Percentiles rank a stretch among this genome's conserved stretches.
phyloP scores from a whole-genome alignment of 768 basidiomycete genomes.

The Mycena rosella region DNA sequence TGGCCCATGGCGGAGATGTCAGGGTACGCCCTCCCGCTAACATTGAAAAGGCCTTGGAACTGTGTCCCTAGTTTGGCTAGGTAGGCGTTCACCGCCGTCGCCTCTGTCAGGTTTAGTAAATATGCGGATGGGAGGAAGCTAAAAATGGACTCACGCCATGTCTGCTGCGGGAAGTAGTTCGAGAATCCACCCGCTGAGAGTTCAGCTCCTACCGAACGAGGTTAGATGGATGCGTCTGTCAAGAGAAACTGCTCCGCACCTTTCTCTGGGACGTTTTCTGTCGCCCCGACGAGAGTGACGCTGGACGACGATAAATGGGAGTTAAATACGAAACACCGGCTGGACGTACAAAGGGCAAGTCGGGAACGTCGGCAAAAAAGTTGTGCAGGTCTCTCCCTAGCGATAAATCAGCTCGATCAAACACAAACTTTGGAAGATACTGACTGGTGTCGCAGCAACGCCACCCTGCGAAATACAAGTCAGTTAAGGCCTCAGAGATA shows the following conservation, averaged over 20 bases:
- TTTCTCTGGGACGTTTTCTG: slow-evolving; percentile 48
- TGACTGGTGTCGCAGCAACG: slow-evolving; percentile 13
- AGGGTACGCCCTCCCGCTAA: slow-evolving; percentile 44
- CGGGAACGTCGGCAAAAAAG: slow-evolving; percentile 57
- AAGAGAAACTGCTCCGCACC: slow-evolving; percentile 41
- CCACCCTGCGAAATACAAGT: not conserved
- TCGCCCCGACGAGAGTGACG: slow-evolving; percentile 55
- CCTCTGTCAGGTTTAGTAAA: not conserved
- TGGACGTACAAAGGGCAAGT: slow-evolving; percentile 52
- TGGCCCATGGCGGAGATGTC: slow-evolving; percentile 34
- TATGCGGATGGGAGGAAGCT: too few species aligned
- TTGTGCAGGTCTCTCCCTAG: slow-evolving; percentile 47
- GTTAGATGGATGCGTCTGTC: too few species aligned
- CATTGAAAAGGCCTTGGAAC: slow-evolving; percentile 27
- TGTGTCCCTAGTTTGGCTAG: slow-evolving; percentile 31
- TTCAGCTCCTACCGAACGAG: not conserved
- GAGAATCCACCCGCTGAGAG: slow-evolving; percentile 70
- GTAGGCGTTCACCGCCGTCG: slow-evolving; percentile 32
- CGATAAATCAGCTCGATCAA: slow-evolving; percentile 37
- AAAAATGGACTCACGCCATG: not conserved
- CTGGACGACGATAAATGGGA: slow-evolving; percentile 36
- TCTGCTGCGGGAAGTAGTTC: slow-evolving; percentile 46
- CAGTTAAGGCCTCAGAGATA: not conserved
- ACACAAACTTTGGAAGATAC: not conserved
- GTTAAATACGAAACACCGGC: not conserved